Evolutionary conservation across 805 yeast species (phyloP).

Genomic region (Wickerhamomyces rabaulensis): DNA sequence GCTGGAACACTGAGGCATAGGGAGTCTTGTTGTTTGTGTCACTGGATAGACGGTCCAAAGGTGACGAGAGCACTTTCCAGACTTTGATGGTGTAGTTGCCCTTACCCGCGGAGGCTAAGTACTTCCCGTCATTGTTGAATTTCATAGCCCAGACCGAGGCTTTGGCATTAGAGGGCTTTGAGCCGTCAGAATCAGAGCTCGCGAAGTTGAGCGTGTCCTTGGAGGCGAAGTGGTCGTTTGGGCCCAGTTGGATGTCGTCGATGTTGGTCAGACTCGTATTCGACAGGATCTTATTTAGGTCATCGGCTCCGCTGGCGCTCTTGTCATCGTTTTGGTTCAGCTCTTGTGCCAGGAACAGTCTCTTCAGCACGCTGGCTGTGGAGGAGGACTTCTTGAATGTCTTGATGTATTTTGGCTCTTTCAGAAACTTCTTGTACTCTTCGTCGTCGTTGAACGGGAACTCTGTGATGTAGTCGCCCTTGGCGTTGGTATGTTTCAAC

Average conservation of each 20-base stretch:
- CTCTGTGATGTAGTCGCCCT: neutral
- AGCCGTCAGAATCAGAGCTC: neutral
- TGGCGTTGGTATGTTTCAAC: neutral
- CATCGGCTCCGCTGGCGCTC: neutral
- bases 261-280: neutral
- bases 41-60: constrained; percentile 50
- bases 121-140: constrained; percentile 78
- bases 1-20: constrained; percentile 76
- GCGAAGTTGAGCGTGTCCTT: neutral
- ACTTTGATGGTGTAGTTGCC: constrained; percentile 54
- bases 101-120: constrained; percentile 79
- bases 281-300: neutral
- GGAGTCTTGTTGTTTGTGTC: constrained; percentile 16
- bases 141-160: constrained; percentile 66
- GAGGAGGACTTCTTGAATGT: constrained; percentile 41
- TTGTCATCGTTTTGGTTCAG: constrained; percentile 26
- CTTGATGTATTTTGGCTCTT: constrained; percentile 52
- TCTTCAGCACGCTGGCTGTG: constrained; percentile 41
- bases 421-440: constrained; percentile 36
- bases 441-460: constrained; percentile 21
- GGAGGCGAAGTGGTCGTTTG: neutral
- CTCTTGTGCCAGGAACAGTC: constrained; percentile 65
- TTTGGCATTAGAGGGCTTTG: constrained; percentile 4
- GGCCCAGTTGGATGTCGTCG: neutral
- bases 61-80: constrained; percentile 78